phyloP scores from a whole-genome alignment of 768 basidiomycete genomes.

The Auricularia sp. region DNA sequence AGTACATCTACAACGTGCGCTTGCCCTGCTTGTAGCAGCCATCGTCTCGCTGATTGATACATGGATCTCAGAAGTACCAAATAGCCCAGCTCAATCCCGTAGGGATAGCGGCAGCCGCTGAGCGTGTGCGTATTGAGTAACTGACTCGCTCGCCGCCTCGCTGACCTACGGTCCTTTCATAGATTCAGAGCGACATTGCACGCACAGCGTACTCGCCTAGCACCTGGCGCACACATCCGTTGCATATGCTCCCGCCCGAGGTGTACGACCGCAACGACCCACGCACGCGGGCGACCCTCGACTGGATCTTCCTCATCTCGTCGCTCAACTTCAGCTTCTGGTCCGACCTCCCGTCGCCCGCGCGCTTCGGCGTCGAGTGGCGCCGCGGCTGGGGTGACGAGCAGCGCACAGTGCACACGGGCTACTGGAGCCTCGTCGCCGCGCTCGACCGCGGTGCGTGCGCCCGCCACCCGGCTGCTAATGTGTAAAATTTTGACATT shows the following conservation, averaged over 20 bases:
- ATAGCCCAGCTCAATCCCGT: slow-evolving; percentile 48
- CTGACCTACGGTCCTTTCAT: not conserved
- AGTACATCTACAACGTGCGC: slow-evolving; percentile 47
- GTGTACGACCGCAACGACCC: slow-evolving; percentile 45
- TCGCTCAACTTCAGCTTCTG: slow-evolving; percentile 85
- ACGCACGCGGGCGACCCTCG: slow-evolving; percentile 44
- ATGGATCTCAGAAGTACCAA: slow-evolving; percentile 38
- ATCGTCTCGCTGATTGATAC: not conserved
- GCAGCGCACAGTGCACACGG: slow-evolving; percentile 50
- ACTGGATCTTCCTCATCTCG: slow-evolving; percentile 87
- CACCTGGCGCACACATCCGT: slow-evolving; percentile 67
- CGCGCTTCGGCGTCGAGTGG: slow-evolving; percentile 73
- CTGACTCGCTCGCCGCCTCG: not conserved
- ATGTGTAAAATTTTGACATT: not conserved
- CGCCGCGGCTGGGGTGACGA: slow-evolving; percentile 51
- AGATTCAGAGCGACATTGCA: slow-evolving; percentile 54
- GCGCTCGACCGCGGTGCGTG: slow-evolving; percentile 65
- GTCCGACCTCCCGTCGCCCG: slow-evolving; percentile 44
- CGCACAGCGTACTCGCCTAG: slow-evolving; percentile 64
- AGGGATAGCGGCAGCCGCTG: slow-evolving; percentile 57
- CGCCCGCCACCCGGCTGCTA: not conserved
- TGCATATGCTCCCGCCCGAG: slow-evolving; percentile 66
- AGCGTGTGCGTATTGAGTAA: slow-evolving; percentile 34
- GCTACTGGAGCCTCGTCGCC: slow-evolving; percentile 83
- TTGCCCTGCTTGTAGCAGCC: slow-evolving; percentile 1